Base-by-base conservation (phyloP, 176 grass and related monocot genomes). In the Oryza longistaminata region DNA sequence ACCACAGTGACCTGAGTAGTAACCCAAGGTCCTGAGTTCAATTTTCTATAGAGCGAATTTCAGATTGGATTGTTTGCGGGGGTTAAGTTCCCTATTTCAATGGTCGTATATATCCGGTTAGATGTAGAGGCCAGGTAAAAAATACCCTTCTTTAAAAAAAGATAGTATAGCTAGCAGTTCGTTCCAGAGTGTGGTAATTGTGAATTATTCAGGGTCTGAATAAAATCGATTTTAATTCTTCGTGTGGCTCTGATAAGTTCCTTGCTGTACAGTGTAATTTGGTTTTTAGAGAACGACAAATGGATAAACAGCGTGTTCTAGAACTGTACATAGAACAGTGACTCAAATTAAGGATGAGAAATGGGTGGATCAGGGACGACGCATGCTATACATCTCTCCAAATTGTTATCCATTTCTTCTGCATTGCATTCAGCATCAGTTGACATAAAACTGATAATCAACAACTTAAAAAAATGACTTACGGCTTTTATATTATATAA, bases 171-270 rank as follows among this genome's bases (percentile, higher is more conserved):
- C 35, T 37, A 4, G 16, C 6, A 2, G 46, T 49, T 49, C 50
- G 50, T 19, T 21, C 16, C 0, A 55, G 14, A 52, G 3, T 9
- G 52, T 19, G 53, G 1, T 5, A 46, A 13, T 13, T 46, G 11
- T 46, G 44, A 46, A 46, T 46, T 46, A 46, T 52, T 6, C 91
- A 95, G 46, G 17, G 17, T 58, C 7, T 9, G 1, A 8, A 58
- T 8, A 21, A 58, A 21, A 58, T n/a, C 53, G 19, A 58, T 2
- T 58, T 21, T 58, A 9, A n/a, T 58, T 58, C 6, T n/a, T 21
- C 6, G 5, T 58, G 19, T 58, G 53, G 19, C 0, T 58, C 53
- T n/a, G 2, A 58, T 21, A 6, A 58, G 19, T 58, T 58, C 53
- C 53, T 58, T 21, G 53, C 19, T 6, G 2, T 9, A 58, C 53